phyloP scores from a whole-genome alignment of 2,329 filamentous ascomycete genomes.

The Nemania sp. region DNA sequence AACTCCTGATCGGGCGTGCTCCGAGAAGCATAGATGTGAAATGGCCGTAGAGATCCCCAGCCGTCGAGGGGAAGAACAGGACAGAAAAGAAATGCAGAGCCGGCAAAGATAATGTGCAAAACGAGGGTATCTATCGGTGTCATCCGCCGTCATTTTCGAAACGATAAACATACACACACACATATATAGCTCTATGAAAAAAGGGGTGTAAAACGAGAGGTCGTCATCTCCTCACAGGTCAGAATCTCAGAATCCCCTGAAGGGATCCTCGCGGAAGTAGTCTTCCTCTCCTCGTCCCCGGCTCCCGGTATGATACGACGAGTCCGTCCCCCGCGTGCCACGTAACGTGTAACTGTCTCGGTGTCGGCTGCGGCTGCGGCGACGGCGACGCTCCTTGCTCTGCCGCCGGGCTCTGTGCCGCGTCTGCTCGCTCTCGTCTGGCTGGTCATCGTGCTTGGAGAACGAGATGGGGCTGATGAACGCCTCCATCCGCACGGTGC shows the following conservation, averaged over 20 bases:
- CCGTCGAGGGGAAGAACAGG: too few species aligned
- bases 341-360: constrained; percentile 53
- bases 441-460: constrained; percentile 51
- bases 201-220: background rate
- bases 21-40: too few species aligned
- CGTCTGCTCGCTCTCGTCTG: constrained; percentile 56
- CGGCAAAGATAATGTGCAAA: constrained; percentile 9
- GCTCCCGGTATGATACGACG: constrained; percentile 48
- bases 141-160: background rate
- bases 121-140: constrained; percentile 25
- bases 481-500: constrained; percentile 94
- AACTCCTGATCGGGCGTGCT: too few species aligned
- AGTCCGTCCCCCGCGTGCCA: constrained; percentile 50
- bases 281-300: constrained; percentile 58
- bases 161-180: too few species aligned
- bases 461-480: constrained; percentile 74
- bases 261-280: constrained; percentile 63
- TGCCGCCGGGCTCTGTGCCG: constrained; percentile 53
- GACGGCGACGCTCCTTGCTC: constrained; percentile 60
- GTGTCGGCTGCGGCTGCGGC: constrained; percentile 57
- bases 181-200: too few species aligned
- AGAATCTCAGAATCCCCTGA: constrained; percentile 67
- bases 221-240: constrained; percentile 23
- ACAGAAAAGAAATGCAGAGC: background rate
- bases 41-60: too few species aligned